Base-by-base conservation (phyloP, 345 rosid genomes). In the Corchorus capsularis region DNA sequence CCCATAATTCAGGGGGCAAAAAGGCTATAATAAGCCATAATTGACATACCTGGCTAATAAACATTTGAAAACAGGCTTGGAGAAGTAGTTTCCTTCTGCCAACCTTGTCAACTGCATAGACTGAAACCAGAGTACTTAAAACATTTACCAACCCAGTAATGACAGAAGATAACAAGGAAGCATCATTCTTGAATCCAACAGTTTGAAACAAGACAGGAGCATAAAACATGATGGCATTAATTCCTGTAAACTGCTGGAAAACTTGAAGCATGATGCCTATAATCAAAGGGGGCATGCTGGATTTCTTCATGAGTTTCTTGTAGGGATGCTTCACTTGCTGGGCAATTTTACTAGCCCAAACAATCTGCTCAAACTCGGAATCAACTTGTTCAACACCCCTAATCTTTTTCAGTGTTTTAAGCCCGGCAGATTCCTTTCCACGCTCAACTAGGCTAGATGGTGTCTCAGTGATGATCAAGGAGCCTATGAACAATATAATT, bases 181-280 rank as follows among this genome's bases (percentile, higher is more conserved):
- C 90, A 6, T 84, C 80, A 17, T 19, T 87, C 49, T 85, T 87
- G 62, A 90, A 92, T 1, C 94, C 94, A 63, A 90, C 84, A 1
- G 91, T 92, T 57, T 90, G 89, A 78, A 92, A 90, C 56, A 92
- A 61, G 19, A 88, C 84, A 0, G 90, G 91, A 9, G 94, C 85
- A 1, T 90, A 86, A 46, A 86, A 86, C 88, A 84, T 82, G 19
- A 79, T 80, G 49, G 89, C 82, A 37, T 89, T 91, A 74, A 90
- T 92, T 53, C 93, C 88, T 1, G 92, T 90, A 45, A 90, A 86
- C 19, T 90, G 92, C 73, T 86, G 94, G 47, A 91, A 93, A 15
- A 88, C 63, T 76, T 87, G 94, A 5, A 91, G 71, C 83, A 75
- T 10, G 57, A 87, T 74, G 20, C 84, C 93, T 4, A 88, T 88